phyloP scores from a whole-genome alignment of 202 grass and related monocot genomes.

The Setaria italica region DNA sequence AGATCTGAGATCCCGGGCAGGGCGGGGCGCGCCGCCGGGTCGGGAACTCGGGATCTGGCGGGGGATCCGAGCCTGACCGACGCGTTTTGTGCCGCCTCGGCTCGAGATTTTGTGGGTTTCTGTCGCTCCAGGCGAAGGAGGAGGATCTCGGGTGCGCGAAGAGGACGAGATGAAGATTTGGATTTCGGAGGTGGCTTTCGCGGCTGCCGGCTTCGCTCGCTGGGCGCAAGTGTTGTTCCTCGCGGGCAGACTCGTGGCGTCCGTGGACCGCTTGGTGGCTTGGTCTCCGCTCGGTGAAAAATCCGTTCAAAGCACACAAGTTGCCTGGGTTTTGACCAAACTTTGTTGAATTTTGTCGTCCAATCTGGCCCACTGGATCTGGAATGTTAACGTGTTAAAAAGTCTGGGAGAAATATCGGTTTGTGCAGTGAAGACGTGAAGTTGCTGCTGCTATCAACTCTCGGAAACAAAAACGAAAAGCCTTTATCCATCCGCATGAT shows the following conservation, averaged over 20 bases:
- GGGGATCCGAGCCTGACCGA: background rate
- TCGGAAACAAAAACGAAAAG: background rate
- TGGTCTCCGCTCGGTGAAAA: conserved; percentile 5
- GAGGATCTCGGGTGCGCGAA: conserved; percentile 1
- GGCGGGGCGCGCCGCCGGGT: background rate
- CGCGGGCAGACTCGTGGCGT: background rate
- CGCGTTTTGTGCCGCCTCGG: background rate
- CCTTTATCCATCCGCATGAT: background rate
- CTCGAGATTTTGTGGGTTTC: background rate
- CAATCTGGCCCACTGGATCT: background rate
- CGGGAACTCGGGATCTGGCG: conserved; percentile 52
- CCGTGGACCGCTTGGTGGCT: conserved; percentile 4
- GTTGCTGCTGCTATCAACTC: background rate
- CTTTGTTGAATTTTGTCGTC: background rate
- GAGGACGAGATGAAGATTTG: conserved; percentile 5
- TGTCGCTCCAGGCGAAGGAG: conserved; percentile 15
- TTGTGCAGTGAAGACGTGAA: background rate
- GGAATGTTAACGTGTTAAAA: background rate
- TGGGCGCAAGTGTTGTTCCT: conserved; percentile 10
- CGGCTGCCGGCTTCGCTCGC: background rate
- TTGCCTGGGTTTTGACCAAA: background rate
- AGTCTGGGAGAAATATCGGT: background rate
- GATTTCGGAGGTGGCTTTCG: background rate
- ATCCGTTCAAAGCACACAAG: background rate
- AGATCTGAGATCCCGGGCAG: conserved; percentile 29